A percentile compares a stretch with the other conserved stretches of the same genome.
phyloP scores from a whole-genome alignment of 78 protist species.

The Cavenderia fasciculata region DNA sequence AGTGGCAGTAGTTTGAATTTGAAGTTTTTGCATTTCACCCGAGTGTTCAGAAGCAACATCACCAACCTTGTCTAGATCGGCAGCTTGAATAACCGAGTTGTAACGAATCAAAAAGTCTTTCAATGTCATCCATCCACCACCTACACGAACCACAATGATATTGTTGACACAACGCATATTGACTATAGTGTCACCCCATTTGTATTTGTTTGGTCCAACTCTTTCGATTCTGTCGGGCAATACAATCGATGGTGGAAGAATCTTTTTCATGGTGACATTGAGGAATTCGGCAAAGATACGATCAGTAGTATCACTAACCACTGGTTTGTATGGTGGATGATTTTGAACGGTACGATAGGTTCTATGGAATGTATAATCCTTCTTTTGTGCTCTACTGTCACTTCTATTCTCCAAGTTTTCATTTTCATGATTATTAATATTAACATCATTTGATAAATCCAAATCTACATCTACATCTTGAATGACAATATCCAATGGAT shows the following conservation, averaged over 20 bases:
- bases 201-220: conserved; percentile 50
- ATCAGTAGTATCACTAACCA: conserved; percentile 19
- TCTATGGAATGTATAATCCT: conserved; percentile 56
- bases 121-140: conserved; percentile 76
- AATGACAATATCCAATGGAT: background rate
- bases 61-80: conserved; percentile 18
- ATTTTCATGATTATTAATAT: background rate
- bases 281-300: conserved; percentile 48
- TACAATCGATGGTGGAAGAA: conserved; percentile 66
- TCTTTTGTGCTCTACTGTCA: too few species aligned
- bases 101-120: conserved; percentile 56
- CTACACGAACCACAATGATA: conserved; percentile 62
- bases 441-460: conserved; percentile 21
- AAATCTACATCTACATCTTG: conserved; percentile 52
- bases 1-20: conserved; percentile 40
- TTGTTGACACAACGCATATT: conserved; percentile 68
- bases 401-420: too few species aligned
- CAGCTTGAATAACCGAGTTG: conserved; percentile 44
- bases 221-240: conserved; percentile 36
- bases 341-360: conserved; percentile 6
- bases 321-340: conserved; percentile 44
- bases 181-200: conserved; percentile 73
- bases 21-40: conserved; percentile 45
- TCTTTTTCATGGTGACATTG: conserved; percentile 45
- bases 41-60: background rate